phyloP scores from a whole-genome alignment of 192 early-diverging fungal genomes.

The Endogone sp. region DNA sequence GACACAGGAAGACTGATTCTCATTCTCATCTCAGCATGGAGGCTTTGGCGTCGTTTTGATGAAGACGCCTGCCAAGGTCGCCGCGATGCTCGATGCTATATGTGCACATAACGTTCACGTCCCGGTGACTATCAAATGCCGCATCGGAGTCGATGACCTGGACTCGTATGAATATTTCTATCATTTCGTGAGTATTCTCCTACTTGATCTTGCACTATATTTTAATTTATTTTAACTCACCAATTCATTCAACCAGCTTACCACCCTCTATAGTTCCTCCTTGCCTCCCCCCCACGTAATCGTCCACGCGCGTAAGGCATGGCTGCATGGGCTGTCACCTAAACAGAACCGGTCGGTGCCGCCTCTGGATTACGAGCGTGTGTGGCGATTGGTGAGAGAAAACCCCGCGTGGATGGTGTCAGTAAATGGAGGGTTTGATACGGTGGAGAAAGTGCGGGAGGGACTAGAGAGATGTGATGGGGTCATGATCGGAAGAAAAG shows the following conservation, averaged over 20 bases:
- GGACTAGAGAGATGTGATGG: slow-evolving; percentile 53
- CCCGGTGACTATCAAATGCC: slow-evolving; percentile 69
- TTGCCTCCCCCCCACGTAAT: slow-evolving; percentile 47
- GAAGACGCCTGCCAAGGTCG: slow-evolving; percentile 55
- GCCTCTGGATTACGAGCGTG: slow-evolving; percentile 57
- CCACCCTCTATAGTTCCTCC: slow-evolving; percentile 12
- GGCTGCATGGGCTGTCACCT: slow-evolving; percentile 60
- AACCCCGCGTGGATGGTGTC: slow-evolving; percentile 54
- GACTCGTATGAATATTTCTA: slow-evolving; percentile 59
- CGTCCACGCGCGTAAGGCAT: slow-evolving; percentile 68
- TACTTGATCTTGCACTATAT: neutral
- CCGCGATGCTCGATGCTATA: slow-evolving; percentile 57
- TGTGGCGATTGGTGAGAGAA: slow-evolving; percentile 41
- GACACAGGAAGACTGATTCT: neutral
- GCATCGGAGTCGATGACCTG: slow-evolving; percentile 68
- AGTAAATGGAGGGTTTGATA: slow-evolving; percentile 67
- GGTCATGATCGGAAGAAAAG: slow-evolving; percentile 70
- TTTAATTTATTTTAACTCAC: no score
- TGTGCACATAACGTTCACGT: slow-evolving; percentile 32
- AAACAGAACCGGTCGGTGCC: slow-evolving; percentile 67
- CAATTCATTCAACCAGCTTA: slow-evolving; percentile 18
- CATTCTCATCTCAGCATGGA: slow-evolving; percentile 21
- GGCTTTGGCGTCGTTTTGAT: slow-evolving; percentile 70
- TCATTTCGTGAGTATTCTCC: slow-evolving; percentile 33
- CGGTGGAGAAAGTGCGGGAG: slow-evolving; percentile 34